phyloP scores from a whole-genome alignment of 1,139 yeast species.

The Pichia norvegensis region DNA sequence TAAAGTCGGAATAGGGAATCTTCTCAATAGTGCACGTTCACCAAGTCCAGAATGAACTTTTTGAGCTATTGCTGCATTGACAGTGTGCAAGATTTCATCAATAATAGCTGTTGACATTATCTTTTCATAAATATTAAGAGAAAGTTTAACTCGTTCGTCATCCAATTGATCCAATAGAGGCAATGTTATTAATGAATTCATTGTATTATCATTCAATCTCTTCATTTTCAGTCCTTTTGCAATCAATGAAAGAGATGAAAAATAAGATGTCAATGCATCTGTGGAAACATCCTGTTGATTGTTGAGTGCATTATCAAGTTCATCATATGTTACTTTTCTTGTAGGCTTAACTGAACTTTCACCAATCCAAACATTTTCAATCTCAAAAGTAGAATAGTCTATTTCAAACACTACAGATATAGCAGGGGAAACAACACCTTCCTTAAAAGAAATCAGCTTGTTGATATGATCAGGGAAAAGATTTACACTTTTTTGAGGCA shows the following conservation, averaged over 20 bases:
- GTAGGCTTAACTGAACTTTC: conserved; percentile 65
- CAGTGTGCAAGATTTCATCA: conserved; percentile 72
- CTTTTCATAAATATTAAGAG: conserved; percentile 66
- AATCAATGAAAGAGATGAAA: conserved; percentile 55
- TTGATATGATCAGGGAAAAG: conserved; percentile 64
- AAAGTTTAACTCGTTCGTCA: conserved; percentile 69
- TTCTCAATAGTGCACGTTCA: conserved; percentile 73
- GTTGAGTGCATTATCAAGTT: conserved; percentile 43
- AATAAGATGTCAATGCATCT: conserved; percentile 59
- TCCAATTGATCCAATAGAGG: conserved; percentile 75
- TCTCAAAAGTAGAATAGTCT: conserved; percentile 64
- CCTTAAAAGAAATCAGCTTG: conserved; percentile 53
- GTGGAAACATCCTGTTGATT: background rate
- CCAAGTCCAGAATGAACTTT: conserved; percentile 70
- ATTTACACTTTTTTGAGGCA: conserved; percentile 71
- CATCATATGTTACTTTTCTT: conserved; percentile 42
- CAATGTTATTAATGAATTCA: conserved; percentile 48
- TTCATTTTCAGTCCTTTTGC: conserved; percentile 69
- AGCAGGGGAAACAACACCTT: conserved; percentile 55
- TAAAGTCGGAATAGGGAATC: conserved; percentile 78
- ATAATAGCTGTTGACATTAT: conserved; percentile 52
- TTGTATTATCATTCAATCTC: conserved; percentile 46
- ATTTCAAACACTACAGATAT: conserved; percentile 78
- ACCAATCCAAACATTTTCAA: conserved; percentile 71
- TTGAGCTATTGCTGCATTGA: conserved; percentile 81